These are phyloP conservation scores for Coniochaeta sp. DNA, from an alignment of 2,329 filamentous ascomycete species.

Conservation along the genomic window DNA sequence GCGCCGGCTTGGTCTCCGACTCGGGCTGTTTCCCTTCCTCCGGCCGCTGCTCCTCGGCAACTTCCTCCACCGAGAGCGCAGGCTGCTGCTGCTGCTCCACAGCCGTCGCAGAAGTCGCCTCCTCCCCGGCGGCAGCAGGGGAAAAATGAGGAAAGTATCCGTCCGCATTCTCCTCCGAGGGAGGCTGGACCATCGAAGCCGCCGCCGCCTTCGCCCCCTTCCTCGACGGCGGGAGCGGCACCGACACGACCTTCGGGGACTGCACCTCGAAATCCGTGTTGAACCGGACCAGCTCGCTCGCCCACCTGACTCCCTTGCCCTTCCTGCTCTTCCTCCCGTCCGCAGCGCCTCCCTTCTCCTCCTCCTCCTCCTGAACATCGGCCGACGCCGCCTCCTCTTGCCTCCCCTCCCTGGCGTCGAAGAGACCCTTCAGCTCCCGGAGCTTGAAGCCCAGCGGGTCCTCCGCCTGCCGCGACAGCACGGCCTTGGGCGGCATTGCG, in stretches of 20 bases:
- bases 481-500: slow-evolving; percentile 22
- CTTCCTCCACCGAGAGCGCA: neutral
- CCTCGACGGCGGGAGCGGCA: neutral
- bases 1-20: neutral
- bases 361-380: neutral
- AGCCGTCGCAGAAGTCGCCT: neutral
- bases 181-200: neutral
- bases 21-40: neutral
- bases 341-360: neutral
- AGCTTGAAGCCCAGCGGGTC: slow-evolving; percentile 16
- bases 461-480: slow-evolving; percentile 20
- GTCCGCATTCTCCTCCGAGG: slow-evolving; percentile 1
- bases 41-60: neutral
- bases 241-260: neutral
- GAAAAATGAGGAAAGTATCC: neutral
- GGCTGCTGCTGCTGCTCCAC: neutral
- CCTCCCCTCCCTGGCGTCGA: slow-evolving; percentile 16
- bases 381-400: slow-evolving; percentile 3
- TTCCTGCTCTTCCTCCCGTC: slow-evolving; percentile 7
- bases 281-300: slow-evolving; percentile 19
- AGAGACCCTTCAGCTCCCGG: slow-evolving; percentile 18
- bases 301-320: slow-evolving; percentile 25
- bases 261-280: slow-evolving; percentile 13
- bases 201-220: neutral
- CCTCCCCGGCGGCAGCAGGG: neutral